phyloP scores from a whole-genome alignment of 1,139 yeast genomes.

The Yamadazyma siamensis region DNA sequence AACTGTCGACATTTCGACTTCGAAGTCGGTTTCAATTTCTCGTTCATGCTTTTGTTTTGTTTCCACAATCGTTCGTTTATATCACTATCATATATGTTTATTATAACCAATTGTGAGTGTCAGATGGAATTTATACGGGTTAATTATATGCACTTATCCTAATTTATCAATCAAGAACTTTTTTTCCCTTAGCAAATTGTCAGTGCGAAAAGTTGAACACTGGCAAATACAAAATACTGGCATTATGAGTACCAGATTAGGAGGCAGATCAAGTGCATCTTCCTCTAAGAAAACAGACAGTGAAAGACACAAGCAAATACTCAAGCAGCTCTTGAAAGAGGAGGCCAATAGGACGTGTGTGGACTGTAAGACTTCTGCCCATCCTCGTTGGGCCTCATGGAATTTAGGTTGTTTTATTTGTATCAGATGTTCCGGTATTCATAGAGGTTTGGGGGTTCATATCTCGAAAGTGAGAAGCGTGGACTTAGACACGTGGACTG shows the following conservation, averaged over 20 bases:
- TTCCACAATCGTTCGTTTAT: no score
- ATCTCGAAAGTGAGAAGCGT: constrained; percentile 83
- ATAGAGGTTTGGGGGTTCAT: constrained; percentile 93
- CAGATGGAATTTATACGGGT: no score
- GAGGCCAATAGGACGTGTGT: constrained; percentile 78
- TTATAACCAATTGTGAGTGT: no score
- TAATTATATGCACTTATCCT: no score
- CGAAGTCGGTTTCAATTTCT: background rate
- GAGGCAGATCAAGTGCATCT: constrained; percentile 15
- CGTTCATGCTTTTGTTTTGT: no score
- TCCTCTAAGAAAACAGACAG: constrained; percentile 43
- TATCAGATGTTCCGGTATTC: constrained; percentile 90
- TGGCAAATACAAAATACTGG: no score
- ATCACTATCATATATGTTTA: no score
- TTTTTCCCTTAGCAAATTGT: no score
- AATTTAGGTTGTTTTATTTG: constrained; percentile 89
- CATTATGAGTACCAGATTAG: background rate
- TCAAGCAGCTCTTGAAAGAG: constrained; percentile 71
- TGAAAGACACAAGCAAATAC: constrained; percentile 62
- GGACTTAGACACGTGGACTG: constrained; percentile 96
- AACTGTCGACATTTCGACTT: background rate
- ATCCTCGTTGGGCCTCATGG: constrained; percentile 99
- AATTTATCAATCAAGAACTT: no score
- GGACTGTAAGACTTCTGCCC: constrained; percentile 84
- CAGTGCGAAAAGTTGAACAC: no score